Base-by-base conservation (phyloP, 108 stramenopile species). In the Cyclostephanos tholiformis region DNA sequence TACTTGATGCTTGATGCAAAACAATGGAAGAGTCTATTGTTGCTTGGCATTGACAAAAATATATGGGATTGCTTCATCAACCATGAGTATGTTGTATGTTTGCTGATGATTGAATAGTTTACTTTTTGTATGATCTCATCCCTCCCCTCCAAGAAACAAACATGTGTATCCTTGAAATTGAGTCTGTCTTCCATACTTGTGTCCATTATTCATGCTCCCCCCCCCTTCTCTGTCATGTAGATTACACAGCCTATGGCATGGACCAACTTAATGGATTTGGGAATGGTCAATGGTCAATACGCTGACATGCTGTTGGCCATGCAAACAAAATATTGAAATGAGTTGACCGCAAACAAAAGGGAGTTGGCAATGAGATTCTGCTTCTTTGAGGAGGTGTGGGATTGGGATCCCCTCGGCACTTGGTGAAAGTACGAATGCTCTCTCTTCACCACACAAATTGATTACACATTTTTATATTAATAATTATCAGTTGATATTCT, bases 51-150 rank as follows among this genome's bases (percentile, higher is more conserved):
- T 29, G 56, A 57, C 27, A 26, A 57, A 8, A 29, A 29, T 57
- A 26, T 57, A n/a, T 57, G 56, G 56, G 56, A 57, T 29, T 57
- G 56, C 25, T 57, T 57, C 56, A 29, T 57, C 6, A 57, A 57
- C 27, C 56, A n/a, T 57, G 26, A 57, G 27, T 57, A 57, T 29
- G 14, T 11, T 57, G 27, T n/a, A n/a, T n/a, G n/a, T n/a, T n/a
- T 26, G 8, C 8, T 26, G 5, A 20, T 20, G 19, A 22, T 20
- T 22, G 53, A 9, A 55, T 20, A 17, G 22, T 55, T 55, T 10
- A 26, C 8, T 55, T 26, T 55, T 20, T 17, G 26, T n/a, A n/a
- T n/a, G n/a, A n/a, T n/a, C n/a, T n/a, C n/a, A n/a, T n/a, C n/a
- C n/a, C n/a, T n/a, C n/a, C n/a, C n/a, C n/a, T n/a, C n/a, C n/a